A percentile compares a stretch with the other conserved stretches of the same genome.
Conservation (phyloP, 352 stramenopile genomes). For the Globisporangium viniferum region DNA sequence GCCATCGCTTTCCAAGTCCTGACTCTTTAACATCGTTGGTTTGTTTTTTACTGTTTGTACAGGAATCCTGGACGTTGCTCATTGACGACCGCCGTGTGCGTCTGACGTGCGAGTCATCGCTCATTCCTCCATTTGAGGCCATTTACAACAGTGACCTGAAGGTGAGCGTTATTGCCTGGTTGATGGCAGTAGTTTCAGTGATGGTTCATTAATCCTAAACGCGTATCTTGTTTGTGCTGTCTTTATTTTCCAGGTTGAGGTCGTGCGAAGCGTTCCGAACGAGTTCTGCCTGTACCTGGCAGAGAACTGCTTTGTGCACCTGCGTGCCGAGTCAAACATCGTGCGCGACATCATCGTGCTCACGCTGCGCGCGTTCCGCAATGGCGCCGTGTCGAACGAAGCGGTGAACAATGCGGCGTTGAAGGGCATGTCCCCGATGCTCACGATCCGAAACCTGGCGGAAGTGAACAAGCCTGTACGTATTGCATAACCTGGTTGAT, state of each 20-base stretch:
- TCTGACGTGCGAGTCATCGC: conserved; percentile 77
- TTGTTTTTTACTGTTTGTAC: neutral
- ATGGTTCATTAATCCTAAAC: conserved; percentile 6
- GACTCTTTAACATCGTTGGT: neutral
- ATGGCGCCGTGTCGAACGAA: conserved; percentile 50
- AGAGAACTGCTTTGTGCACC: conserved; percentile 53
- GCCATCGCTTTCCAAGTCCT: neutral
- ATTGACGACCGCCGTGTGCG: conserved; percentile 75
- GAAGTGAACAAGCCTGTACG: conserved; percentile 38
- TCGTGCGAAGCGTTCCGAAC: conserved; percentile 49
- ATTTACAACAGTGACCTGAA: conserved; percentile 72
- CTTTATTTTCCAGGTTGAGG: conserved; percentile 31
- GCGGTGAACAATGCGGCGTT: conserved; percentile 38
- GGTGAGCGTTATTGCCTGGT: conserved; percentile 19
- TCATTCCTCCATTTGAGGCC: conserved; percentile 75
- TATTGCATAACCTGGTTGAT: neutral
- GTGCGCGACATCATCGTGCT: conserved; percentile 83
- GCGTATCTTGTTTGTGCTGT: neutral
- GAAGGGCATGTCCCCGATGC: conserved; percentile 61
- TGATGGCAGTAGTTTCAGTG: too few relatives aligned
- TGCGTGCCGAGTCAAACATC: conserved; percentile 72
- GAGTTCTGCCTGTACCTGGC: conserved; percentile 66
- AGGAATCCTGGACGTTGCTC: conserved; percentile 83
- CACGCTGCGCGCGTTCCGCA: conserved; percentile 71
- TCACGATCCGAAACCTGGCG: conserved; percentile 59